phyloP scores from a whole-genome alignment of 2,329 filamentous ascomycete species.

The Alternaria rosae region DNA sequence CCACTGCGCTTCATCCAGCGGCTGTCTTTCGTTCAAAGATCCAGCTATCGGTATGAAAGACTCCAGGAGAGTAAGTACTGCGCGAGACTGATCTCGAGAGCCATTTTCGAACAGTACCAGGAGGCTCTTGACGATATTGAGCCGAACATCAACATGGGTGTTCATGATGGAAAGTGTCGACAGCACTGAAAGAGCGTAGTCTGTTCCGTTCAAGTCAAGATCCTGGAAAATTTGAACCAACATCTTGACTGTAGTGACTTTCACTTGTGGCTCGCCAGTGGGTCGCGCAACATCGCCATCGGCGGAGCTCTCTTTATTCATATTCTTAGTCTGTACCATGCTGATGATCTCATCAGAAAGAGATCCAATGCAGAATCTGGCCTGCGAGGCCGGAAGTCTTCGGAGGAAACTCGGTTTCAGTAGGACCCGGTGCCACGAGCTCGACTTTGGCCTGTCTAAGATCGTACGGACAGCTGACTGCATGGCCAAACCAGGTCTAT shows the following conservation, averaged over 20 bases:
- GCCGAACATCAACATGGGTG: conserved; percentile 50
- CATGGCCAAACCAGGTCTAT: conserved; percentile 41
- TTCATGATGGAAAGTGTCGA: conserved; percentile 35
- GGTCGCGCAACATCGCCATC: not conserved
- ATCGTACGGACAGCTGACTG: conserved; percentile 39
- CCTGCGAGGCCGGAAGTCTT: conserved; percentile 40
- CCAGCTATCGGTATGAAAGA: conserved; percentile 42
- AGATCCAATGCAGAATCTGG: conserved; percentile 33
- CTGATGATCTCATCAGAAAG: conserved; percentile 43
- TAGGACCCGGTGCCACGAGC: conserved; percentile 54
- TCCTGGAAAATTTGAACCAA: conserved; percentile 50
- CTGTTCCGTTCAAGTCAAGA: conserved; percentile 43
- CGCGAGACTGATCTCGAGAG: conserved; percentile 6
- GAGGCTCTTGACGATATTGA: conserved; percentile 45
- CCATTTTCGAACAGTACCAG: conserved; percentile 33
- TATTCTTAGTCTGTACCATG: conserved; percentile 31
- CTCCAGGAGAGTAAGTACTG: conserved; percentile 36
- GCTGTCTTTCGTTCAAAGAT: conserved; percentile 46
- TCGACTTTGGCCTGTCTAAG: conserved; percentile 46
- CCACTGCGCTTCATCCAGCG: conserved; percentile 45
- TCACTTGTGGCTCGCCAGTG: conserved; percentile 34
- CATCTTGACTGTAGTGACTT: conserved; percentile 54
- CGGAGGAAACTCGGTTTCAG: conserved; percentile 44
- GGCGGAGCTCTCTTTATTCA: not conserved
- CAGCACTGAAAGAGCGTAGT: conserved; percentile 41